Percentiles rank a stretch among this genome's conserved stretches.
phyloP scores from a whole-genome alignment of 1,139 yeast species.

The Candida dubliniensis region DNA sequence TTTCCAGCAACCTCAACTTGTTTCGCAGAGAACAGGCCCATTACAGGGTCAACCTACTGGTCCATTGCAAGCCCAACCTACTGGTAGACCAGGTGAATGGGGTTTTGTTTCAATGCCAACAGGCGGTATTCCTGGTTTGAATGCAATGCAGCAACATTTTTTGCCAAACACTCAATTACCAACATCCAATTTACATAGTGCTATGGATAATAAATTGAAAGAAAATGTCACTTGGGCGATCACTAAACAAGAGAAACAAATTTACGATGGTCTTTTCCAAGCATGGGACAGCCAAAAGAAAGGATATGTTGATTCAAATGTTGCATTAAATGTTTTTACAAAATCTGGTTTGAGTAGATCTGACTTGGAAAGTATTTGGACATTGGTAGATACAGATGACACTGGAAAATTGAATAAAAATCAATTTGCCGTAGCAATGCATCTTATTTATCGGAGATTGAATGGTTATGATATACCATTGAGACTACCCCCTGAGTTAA shows the following conservation, averaged over 20 bases:
- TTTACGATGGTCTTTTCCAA: conserved; percentile 82
- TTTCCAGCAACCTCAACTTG: conserved; percentile 31
- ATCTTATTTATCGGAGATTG: conserved; percentile 70
- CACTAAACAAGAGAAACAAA: conserved; percentile 79
- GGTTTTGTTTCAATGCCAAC: conserved; percentile 75
- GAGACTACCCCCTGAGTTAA: conserved; percentile 67
- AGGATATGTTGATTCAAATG: conserved; percentile 77
- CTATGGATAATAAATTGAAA: conserved; percentile 52
- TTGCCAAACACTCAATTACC: conserved; percentile 60
- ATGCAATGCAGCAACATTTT: conserved; percentile 71
- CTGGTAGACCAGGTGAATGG: conserved; percentile 84
- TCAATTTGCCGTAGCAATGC: conserved; percentile 84
- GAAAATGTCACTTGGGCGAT: conserved; percentile 72
- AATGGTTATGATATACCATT: conserved; percentile 75
- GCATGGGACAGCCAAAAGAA: conserved; percentile 76
- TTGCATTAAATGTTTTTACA: conserved; percentile 83
- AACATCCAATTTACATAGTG: conserved; percentile 45
- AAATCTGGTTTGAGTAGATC: conserved; percentile 85
- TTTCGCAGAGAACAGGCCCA: conserved; percentile 35
- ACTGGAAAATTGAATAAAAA: conserved; percentile 73
- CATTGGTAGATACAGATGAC: conserved; percentile 67
- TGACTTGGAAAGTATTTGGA: conserved; percentile 91
- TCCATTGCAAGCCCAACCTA: conserved; percentile 49
- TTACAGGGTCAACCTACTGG: conserved; percentile 26
- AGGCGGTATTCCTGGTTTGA: conserved; percentile 74